Base-by-base conservation (phyloP, 2,329 filamentous ascomycete genomes). In the Aspergillus hortae region DNA sequence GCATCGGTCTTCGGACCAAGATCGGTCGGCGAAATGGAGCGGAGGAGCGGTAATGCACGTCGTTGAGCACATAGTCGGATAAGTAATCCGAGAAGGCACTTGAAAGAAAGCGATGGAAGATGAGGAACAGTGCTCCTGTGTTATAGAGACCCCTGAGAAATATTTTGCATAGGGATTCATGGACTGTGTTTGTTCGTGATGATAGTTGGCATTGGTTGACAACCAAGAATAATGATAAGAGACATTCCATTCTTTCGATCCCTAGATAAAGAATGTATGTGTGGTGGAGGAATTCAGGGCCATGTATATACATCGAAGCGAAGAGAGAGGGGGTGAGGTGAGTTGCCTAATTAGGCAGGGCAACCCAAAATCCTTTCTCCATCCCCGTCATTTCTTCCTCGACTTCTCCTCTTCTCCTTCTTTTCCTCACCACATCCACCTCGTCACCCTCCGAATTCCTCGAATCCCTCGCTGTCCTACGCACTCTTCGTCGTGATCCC, bases 11-110 rank as follows among this genome's bases (percentile, higher is more conserved):
- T 87, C 85, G 63, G 86, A 91, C 64, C 77, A 79, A 54, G 78
- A 80, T n/a, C 83, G 84, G 60, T 79, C 90, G 9, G 72, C 73
- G 51, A 74, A 71, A 21, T 94, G 89, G 89, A 88, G 85, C 62
- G 78, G 78, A 60, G 74, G 77, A 1, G 76, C 78, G 35, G 55
- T 72, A 45, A 58, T 65, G 51, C 61, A 65, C 43, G 60, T 56
- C 44, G 56, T 69, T 40, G 59, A 62, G 47, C 53, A 57, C 43
- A 64, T 66, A 46, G 59, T 58, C 35, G 56, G 55, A 35, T 59
- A 58, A 49, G 43, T 15, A 7, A 30, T 30, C 27, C 27, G 27
- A 30, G 27, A 30, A 30, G 27, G 27, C 27, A 9, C 27, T 30
- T 9, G 27, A 30, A 30, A 30, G 27, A 30, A 30, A 30, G 27